These are phyloP conservation scores for Trametes cubensis DNA, from an alignment of 768 basidiomycete genomes.

Conservation along the genomic window DNA sequence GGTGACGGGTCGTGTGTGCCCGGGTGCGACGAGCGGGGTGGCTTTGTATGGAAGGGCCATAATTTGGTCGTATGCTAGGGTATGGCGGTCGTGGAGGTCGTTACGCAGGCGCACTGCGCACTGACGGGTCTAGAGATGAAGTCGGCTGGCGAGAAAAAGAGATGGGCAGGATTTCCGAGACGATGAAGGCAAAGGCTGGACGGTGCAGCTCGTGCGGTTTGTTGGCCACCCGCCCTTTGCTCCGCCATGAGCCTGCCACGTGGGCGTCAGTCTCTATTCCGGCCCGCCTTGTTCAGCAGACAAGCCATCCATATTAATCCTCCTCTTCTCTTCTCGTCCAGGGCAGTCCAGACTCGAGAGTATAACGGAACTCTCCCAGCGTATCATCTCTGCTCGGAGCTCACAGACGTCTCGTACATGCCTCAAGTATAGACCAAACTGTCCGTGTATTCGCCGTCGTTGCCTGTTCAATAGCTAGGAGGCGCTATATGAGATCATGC, in stretches of 20 bases:
- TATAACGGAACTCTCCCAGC: neutral
- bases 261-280: constrained; percentile 1
- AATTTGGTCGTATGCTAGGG: constrained; percentile 24
- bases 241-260: constrained; percentile 22
- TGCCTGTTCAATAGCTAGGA: too few species aligned
- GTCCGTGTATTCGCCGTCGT: too few species aligned
- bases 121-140: constrained; percentile 30
- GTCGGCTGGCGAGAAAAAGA: constrained; percentile 22
- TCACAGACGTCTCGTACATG: too few species aligned
- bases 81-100: constrained; percentile 25
- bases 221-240: neutral
- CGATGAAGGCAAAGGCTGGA: constrained; percentile 8
- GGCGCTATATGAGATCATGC: too few species aligned
- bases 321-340: neutral
- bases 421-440: too few species aligned
- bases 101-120: constrained; percentile 37
- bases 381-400: neutral
- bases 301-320: constrained; percentile 1
- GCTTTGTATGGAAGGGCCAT: constrained; percentile 48
- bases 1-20: constrained; percentile 86
- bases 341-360: neutral
- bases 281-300: constrained; percentile 1
- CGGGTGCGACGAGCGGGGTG: constrained; percentile 81
- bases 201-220: neutral
- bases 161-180: constrained; percentile 4